phyloP scores from a whole-genome alignment of 73 alveolate species.

The Paramecium sonneborni region DNA sequence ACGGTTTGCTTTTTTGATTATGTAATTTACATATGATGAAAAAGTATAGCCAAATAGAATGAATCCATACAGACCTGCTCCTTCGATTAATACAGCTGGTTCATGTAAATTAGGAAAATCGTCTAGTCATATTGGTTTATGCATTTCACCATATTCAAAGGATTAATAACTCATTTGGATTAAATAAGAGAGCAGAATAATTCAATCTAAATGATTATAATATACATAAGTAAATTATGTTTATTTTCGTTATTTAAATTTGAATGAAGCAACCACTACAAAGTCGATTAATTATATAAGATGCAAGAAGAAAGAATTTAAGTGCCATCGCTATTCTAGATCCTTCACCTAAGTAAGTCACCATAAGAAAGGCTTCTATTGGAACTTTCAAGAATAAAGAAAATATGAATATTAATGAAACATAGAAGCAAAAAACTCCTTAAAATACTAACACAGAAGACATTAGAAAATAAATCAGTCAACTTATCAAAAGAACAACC shows the following conservation, averaged over 20 bases:
- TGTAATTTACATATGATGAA: not conserved
- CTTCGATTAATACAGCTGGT: not conserved
- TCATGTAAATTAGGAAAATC: not conserved
- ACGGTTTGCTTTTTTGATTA: conserved; percentile 7
- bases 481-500: not conserved
- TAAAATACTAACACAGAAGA: not conserved
- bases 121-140: not conserved
- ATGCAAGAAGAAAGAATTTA: not conserved
- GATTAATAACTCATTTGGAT: not conserved
- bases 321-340: not conserved
- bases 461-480: not conserved
- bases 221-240: not conserved
- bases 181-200: not conserved
- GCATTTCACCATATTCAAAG: not conserved
- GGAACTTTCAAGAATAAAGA: not conserved
- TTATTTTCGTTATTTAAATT: not conserved
- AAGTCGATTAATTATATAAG: not conserved
- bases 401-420: not conserved
- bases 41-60: not conserved
- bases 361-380: not conserved
- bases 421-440: not conserved
- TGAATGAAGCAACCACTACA: not conserved
- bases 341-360: not conserved
- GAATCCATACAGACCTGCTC: not conserved
- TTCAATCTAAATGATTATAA: not conserved